Evolutionary conservation across 495 filamentous ascomycete species (phyloP).

Genomic region (Glonium stellatum): DNA sequence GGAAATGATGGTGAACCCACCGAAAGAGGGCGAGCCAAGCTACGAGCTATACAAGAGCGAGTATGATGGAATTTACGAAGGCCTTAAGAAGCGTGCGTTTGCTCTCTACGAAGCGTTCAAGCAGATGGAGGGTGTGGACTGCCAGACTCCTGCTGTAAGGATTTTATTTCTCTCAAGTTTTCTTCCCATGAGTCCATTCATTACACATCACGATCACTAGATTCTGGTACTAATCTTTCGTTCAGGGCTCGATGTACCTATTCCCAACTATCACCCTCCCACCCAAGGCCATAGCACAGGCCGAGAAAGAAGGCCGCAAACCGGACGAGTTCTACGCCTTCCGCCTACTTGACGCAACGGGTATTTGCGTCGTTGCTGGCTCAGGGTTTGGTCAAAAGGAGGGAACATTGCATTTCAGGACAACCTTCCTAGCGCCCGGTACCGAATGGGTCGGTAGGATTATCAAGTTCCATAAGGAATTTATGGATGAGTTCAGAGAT

Average conservation of each 20-base stretch:
- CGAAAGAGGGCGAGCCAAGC: constrained; percentile 69
- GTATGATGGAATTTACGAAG: constrained; percentile 69
- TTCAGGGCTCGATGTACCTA: constrained; percentile 90
- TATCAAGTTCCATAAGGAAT: constrained; percentile 81
- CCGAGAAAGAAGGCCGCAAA: constrained; percentile 61
- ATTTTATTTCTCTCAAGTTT: background rate
- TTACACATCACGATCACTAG: background rate
- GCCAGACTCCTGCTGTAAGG: constrained; percentile 56
- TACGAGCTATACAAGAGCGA: constrained; percentile 76
- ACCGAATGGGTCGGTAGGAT: constrained; percentile 91
- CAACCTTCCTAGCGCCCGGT: constrained; percentile 91
- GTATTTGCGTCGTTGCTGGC: constrained; percentile 91
- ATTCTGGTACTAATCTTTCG: constrained; percentile 4
- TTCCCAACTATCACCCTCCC: constrained; percentile 88
- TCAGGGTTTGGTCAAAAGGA: constrained; percentile 92
- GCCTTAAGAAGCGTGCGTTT: constrained; percentile 67
- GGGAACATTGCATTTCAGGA: constrained; percentile 86
- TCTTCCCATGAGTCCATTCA: constrained; percentile 1
- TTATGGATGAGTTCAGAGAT: constrained; percentile 71
- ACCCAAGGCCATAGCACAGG: constrained; percentile 63
- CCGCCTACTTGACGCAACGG: constrained; percentile 82
- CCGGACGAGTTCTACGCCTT: constrained; percentile 94
- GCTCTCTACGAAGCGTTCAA: constrained; percentile 85
- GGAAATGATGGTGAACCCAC: constrained; percentile 95
- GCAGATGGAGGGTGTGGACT: constrained; percentile 91